Base-by-base conservation (phyloP, 2,329 filamentous ascomycete genomes). In the Venturia carpophila region DNA sequence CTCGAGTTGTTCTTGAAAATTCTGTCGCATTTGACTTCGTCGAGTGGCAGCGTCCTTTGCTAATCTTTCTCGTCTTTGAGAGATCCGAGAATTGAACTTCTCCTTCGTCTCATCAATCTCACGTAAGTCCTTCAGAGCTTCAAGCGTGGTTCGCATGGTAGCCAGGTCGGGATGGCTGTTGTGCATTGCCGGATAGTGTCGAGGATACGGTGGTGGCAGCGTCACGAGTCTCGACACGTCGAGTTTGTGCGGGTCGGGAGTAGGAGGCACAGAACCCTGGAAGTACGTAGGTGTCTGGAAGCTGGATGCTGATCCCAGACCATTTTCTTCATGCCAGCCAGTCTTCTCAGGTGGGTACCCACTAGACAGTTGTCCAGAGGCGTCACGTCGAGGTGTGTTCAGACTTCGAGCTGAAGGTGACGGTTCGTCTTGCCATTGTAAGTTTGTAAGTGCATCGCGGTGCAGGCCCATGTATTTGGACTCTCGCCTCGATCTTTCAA, bases 391-490 rank as follows among this genome's bases (percentile, higher is more conserved):
- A 37, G 61, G 65, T 41, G 65, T 65, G 30, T 27, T 69, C 60
- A 68, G 67, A 43, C 69, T 71, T 41, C 72, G 68, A 11, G 65
- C 69, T 43, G 76, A 74, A n/a, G 75, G 73, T 13, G 69, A 65
- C 34, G 71, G 68, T 43, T 79, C 76, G 21, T 77, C 75, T 52
- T 84, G 79, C 84, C 87, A 90, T 70, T 93, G 89, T 30, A 92
- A 79, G 11, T 84, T 84, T 70, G 90, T 86, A n/a, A 83, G 82
- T 1, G 85, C 82, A 69, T 92, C 91, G 70, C 89, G 89, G 4
- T 88, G 87, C 45, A 97, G 82, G 4, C 93, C 91, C 93, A 97
- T 97, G 72, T 97, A 97, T 74, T 97, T 97, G 1, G 91, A 94
- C 76, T 97, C 93, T 55, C 92, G 83, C 71, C 92, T 95, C 2